Percentiles rank a stretch among this genome's conserved stretches.
Conservation (phyloP, 116 monocot genomes). For the Papilionanthe hybrid region DNA sequence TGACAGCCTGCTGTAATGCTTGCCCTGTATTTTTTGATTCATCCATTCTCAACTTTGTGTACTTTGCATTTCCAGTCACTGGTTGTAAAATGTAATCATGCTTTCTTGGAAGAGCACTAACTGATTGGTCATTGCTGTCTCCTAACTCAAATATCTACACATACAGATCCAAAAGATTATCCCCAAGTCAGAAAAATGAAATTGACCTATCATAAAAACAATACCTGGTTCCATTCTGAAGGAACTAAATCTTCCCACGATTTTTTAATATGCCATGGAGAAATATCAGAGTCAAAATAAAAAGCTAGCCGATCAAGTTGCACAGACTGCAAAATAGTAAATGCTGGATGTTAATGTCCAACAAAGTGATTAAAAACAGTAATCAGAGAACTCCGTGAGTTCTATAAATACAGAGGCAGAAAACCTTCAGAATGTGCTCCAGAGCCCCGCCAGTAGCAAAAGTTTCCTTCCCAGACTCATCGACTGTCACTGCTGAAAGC, state of each 20-base stretch:
- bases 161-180: constrained; percentile 13
- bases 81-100: constrained; percentile 85
- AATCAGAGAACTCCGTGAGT: not conserved
- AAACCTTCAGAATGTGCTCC: constrained; percentile 84
- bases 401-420: not conserved
- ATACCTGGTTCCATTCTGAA: constrained; percentile 89
- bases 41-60: constrained; percentile 58
- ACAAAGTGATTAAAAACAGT: not conserved
- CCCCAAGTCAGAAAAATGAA: not conserved
- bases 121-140: constrained; percentile 20
- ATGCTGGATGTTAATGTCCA: not conserved
- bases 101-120: constrained; percentile 20
- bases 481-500: constrained; percentile 92
- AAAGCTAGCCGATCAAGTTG: constrained; percentile 81
- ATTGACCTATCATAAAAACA: not conserved
- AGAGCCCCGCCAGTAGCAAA: constrained; percentile 95
- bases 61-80: constrained; percentile 83
- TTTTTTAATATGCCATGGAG: constrained; percentile 74
- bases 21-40: constrained; percentile 55
- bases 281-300: constrained; percentile 94
- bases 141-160: constrained; percentile 81
- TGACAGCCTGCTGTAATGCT: constrained; percentile 73
- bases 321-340: constrained; percentile 61
- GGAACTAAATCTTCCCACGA: constrained; percentile 78
- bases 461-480: constrained; percentile 87